Evolutionary conservation across 768 basidiomycete species (phyloP).

Genomic region (Tubosaeta sp.): DNA sequence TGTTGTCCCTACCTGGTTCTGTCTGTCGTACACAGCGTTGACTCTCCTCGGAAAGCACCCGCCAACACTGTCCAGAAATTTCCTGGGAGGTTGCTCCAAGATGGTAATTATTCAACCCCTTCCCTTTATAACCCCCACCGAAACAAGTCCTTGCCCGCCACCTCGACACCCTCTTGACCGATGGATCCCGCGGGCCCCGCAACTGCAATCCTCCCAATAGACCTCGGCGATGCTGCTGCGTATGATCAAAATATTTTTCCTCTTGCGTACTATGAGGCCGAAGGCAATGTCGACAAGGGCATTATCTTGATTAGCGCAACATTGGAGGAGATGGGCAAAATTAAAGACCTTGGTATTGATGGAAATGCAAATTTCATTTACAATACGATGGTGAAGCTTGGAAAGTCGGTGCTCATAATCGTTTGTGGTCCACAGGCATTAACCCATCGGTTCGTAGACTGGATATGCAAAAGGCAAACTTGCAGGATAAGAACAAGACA

Average conservation of each 20-base stretch:
- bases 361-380: not conserved
- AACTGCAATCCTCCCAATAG: not conserved
- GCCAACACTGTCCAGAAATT: no score
- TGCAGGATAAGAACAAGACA: no score
- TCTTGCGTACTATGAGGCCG: not conserved
- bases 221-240: not conserved
- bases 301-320: conserved; percentile 1
- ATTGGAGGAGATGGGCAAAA: conserved; percentile 1
- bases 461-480: not conserved
- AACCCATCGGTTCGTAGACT: not conserved
- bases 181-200: not conserved
- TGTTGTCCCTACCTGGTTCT: no score
- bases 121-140: not conserved
- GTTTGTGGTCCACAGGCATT: no score
- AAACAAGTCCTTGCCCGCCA: not conserved
- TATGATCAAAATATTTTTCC: conserved; percentile 3
- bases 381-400: not conserved
- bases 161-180: not conserved
- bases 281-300: not conserved
- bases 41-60: no score
- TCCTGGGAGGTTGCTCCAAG: no score
- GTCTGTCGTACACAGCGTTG: not conserved
- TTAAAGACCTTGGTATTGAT: not conserved
- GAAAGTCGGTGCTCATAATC: not conserved
- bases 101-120: no score